Evolutionary conservation across 495 filamentous ascomycete species (phyloP).

Genomic region (Lophiotrema nucula): DNA sequence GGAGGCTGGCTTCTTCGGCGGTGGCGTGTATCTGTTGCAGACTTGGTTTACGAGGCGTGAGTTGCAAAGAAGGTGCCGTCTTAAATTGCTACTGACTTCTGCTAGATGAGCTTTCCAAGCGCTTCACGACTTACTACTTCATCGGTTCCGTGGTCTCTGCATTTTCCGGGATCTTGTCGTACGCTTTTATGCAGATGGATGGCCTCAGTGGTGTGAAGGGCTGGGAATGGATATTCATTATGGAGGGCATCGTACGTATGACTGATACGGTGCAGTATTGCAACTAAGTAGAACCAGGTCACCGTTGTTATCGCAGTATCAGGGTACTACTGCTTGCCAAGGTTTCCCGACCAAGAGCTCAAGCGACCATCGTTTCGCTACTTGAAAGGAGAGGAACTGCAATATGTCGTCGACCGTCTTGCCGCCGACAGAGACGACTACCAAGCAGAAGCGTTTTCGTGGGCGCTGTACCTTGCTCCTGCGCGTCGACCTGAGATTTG

Average conservation of each 20-base stretch:
- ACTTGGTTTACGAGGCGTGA: conserved; percentile 14
- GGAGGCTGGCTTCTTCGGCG: conserved; percentile 25
- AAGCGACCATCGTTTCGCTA: background rate
- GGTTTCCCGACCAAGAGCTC: conserved; percentile 2
- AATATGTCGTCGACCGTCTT: conserved; percentile 5
- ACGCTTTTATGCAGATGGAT: conserved; percentile 18
- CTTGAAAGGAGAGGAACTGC: background rate
- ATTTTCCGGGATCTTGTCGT: conserved; percentile 21
- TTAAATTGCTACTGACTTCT: background rate
- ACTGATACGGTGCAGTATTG: background rate
- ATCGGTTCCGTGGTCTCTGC: conserved; percentile 15
- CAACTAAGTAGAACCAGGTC: conserved; percentile 35
- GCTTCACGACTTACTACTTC: conserved; percentile 23
- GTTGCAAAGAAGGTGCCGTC: background rate
- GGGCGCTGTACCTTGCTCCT: background rate
- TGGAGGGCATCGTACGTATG: conserved; percentile 52
- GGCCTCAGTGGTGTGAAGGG: conserved; percentile 4
- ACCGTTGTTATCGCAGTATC: conserved; percentile 74
- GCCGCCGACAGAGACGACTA: conserved; percentile 5
- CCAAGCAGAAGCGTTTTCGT: conserved; percentile 4
- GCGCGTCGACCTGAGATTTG: no score
- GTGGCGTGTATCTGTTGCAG: conserved; percentile 9
- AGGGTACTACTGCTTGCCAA: conserved; percentile 79
- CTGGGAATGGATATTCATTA: conserved; percentile 26
- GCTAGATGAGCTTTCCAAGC: conserved; percentile 38